Conservation (phyloP, 371 early-diverging fungal species). For the Mortierella sp. region DNA sequence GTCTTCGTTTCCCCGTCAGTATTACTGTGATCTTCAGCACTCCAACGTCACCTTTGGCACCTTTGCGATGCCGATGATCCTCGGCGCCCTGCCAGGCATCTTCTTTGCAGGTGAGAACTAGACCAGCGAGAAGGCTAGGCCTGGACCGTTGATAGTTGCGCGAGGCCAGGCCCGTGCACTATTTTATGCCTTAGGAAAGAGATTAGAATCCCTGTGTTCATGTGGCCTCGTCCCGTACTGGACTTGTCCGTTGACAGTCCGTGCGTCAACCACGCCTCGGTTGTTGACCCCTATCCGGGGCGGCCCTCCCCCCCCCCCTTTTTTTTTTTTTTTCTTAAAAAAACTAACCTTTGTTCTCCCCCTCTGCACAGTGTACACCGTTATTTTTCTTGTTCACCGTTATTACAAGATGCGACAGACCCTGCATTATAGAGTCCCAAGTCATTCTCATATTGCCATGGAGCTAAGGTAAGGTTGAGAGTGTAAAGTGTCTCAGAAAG, state of each 20-base stretch:
- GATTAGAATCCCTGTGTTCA: too few relatives aligned
- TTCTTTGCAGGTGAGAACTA: constrained; percentile 13
- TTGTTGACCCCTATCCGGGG: too few relatives aligned
- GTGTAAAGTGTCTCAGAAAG: neutral
- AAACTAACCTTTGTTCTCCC: neutral
- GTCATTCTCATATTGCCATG: neutral
- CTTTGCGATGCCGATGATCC: constrained; percentile 27
- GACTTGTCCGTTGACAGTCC: too few relatives aligned
- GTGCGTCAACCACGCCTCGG: too few relatives aligned
- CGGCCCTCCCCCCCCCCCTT: too few relatives aligned
- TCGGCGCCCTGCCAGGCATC: constrained; percentile 18
- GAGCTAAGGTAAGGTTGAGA: constrained; percentile 18
- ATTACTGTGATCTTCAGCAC: constrained; percentile 24
- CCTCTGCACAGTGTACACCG: constrained; percentile 15
- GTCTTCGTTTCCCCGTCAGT: constrained; percentile 23
- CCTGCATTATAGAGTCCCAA: neutral
- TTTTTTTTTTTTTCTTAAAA: too few relatives aligned
- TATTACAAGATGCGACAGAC: constrained; percentile 15
- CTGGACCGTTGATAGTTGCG: too few relatives aligned
- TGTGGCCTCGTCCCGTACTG: too few relatives aligned
- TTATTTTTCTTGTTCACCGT: constrained; percentile 14
- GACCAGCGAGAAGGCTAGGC: too few relatives aligned
- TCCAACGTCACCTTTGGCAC: constrained; percentile 12
- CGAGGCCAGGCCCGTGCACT: too few relatives aligned
- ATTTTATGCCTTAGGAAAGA: too few relatives aligned